Evolutionary conservation across 176 grass and related monocot genomes (phyloP).

Genomic region (Panicum miliaceum): DNA sequence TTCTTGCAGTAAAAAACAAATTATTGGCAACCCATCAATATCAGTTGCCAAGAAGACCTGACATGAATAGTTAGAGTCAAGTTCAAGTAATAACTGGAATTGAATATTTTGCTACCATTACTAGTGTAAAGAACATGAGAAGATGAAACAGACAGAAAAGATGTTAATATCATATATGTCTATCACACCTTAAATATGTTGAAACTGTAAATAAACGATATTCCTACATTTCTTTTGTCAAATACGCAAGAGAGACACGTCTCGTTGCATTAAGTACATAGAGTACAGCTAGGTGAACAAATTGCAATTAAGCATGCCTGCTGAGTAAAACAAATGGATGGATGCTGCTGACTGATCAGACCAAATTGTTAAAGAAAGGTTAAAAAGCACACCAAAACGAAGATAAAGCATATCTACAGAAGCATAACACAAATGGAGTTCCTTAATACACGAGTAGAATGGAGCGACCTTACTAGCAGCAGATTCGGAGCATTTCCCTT

Average conservation of each 20-base stretch:
- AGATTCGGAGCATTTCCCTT: conserved; percentile 73
- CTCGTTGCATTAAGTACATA: too few species aligned
- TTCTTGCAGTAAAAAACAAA: conserved; percentile 83
- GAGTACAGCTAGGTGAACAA: background rate
- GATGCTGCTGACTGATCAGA: background rate
- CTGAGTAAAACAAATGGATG: background rate
- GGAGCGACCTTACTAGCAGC: conserved; percentile 82
- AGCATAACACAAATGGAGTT: conserved; percentile 24
- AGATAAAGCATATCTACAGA: conserved; percentile 31
- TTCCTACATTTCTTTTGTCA: background rate
- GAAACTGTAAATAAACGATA: conserved; percentile 16
- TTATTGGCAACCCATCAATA: conserved; percentile 81
- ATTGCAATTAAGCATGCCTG: conserved; percentile 2
- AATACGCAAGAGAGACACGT: too few species aligned
- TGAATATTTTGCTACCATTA: conserved; percentile 17
- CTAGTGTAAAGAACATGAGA: background rate
- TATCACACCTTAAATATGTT: background rate
- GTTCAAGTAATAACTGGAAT: conserved; percentile 33
- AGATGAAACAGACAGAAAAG: background rate
- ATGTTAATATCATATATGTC: background rate
- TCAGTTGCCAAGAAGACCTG: conserved; percentile 95
- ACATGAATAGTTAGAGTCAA: conserved; percentile 36
- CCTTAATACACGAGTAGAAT: conserved; percentile 26
- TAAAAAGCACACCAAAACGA: conserved; percentile 33
- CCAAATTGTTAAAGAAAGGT: conserved; percentile 8